These are phyloP conservation scores for Globisporangium barbulae DNA, from an alignment of 352 stramenopile species.

Conservation along the genomic window DNA sequence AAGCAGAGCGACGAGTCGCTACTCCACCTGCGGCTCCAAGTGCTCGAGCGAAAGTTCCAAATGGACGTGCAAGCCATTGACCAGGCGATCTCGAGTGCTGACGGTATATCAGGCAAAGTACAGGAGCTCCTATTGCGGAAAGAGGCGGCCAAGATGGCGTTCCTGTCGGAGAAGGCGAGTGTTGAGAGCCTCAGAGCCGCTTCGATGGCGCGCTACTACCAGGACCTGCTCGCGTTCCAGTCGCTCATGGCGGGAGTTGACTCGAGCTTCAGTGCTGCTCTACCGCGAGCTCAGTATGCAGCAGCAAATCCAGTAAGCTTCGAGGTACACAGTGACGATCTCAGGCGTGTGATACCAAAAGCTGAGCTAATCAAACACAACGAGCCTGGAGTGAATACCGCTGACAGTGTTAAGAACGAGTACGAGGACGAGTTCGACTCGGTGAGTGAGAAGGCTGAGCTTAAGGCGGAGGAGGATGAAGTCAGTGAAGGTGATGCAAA, in stretches of 20 bases:
- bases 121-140: conserved; percentile 24
- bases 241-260: conserved; percentile 22
- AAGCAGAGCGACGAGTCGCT: conserved; percentile 51
- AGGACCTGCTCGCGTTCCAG: conserved; percentile 56
- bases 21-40: conserved; percentile 39
- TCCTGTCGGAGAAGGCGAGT: conserved; percentile 45
- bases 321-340: not conserved
- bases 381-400: not conserved
- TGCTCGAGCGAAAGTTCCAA: conserved; percentile 35
- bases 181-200: conserved; percentile 53
- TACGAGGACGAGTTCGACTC: conserved; percentile 49
- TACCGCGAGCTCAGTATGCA: not conserved
- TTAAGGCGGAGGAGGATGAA: not conserved
- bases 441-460: conserved; percentile 19
- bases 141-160: conserved; percentile 40
- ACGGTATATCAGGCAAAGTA: not conserved
- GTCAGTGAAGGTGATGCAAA: conserved; percentile 7
- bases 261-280: not conserved
- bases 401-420: conserved; percentile 11
- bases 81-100: not conserved
- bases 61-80: conserved; percentile 29
- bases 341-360: not conserved
- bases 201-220: conserved; percentile 56
- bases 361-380: not conserved
- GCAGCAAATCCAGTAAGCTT: not conserved